phyloP scores from a whole-genome alignment of 2,329 filamentous ascomycete genomes.

The Calonectria fujianensis region DNA sequence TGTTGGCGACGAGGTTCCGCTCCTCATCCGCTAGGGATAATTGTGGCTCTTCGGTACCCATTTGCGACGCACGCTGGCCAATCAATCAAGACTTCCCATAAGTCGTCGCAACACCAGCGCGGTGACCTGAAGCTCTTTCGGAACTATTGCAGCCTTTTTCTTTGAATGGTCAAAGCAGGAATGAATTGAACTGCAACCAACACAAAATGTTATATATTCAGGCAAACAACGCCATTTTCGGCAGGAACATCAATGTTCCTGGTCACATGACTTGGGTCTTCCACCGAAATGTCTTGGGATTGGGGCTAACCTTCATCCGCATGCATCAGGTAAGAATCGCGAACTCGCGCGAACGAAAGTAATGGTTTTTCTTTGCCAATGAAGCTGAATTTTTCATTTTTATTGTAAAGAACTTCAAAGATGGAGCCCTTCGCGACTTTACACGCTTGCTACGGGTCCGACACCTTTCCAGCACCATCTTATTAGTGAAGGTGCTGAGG shows the following conservation, averaged over 20 bases:
- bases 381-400: background rate
- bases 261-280: background rate
- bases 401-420: background rate
- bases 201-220: background rate
- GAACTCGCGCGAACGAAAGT: background rate
- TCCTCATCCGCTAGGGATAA: background rate
- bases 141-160: background rate
- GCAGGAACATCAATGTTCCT: background rate
- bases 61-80: background rate
- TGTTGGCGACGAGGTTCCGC: background rate
- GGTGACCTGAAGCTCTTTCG: background rate
- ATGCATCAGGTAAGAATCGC: too few species aligned
- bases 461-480: background rate
- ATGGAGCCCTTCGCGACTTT: background rate
- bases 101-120: background rate
- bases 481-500: background rate
- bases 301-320: too few species aligned
- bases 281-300: too few species aligned
- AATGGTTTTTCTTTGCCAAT: background rate
- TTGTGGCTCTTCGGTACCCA: background rate
- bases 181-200: background rate
- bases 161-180: background rate
- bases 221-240: background rate
- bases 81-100: background rate
- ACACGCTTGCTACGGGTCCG: background rate